Base-by-base conservation (phyloP, 768 basidiomycete genomes). In the Coprinellus micaceus region DNA sequence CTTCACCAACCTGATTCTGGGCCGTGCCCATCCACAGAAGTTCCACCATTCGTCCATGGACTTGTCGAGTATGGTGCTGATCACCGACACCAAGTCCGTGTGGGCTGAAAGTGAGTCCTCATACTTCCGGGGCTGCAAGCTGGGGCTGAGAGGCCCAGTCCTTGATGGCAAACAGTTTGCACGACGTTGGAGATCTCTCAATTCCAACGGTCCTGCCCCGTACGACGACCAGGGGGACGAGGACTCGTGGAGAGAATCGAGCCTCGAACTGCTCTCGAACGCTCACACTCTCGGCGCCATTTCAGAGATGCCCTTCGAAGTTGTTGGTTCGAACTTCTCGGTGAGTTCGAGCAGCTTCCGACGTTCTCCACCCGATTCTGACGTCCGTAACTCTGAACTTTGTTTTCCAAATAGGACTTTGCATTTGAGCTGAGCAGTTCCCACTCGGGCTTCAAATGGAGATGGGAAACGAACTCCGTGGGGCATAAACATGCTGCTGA, bases 31-130 rank as follows among this genome's bases (percentile, higher is more conserved):
- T 39, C 36, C 41, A 36, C 67, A 91, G 89, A 91, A 91, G 76
- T 86, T 85, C 66, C 67, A 77, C 67, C 71, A 74, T 19, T 84
- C 82, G 3, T 66, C 76, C 2, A 75, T 76, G 19, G 83, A 89
- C 62, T 70, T 80, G 49, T 75, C 77, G 21, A 88, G 87, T 62
- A 77, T 71, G 57, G 65, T 90, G 46, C 64, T 91, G 62, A 65
- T 89, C 51, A 89, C 90, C 11, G 89, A 91, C 68, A 91, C 87
- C 12, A 88, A 82, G 66, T 76, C 72, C 22, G 84, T 85, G 10
- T 92, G 88, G 88, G 77, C 74, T 13, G 90, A 92, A 83, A 85
- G 89, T 88, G 60, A 36, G 29, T n/a, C n/a, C n/a, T n/a, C n/a
- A n/a, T n/a, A n/a, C n/a, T n/a, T n/a, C n/a, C n/a, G n/a, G n/a